Percentiles rank a stretch among this genome's conserved stretches.
Conservation (phyloP, 2,329 filamentous ascomycete species). For the Penicillium polonicum region DNA sequence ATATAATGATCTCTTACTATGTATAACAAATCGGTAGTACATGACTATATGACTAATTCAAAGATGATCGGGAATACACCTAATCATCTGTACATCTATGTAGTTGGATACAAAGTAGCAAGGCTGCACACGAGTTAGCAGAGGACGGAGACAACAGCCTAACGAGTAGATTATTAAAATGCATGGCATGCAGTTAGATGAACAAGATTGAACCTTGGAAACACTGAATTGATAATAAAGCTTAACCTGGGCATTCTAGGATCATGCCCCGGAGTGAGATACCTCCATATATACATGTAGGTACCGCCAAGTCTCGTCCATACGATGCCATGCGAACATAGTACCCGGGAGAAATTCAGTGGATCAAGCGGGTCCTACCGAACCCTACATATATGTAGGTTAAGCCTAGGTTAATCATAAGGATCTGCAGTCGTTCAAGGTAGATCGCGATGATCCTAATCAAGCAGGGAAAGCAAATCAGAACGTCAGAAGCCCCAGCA, state of each 20-base stretch:
- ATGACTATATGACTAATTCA: neutral
- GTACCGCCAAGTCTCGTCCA: neutral
- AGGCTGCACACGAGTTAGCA: neutral
- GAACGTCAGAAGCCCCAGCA: neutral
- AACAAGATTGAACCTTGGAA: neutral
- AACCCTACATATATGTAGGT: neutral
- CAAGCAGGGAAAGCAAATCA: neutral
- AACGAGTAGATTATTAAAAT: neutral
- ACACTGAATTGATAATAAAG: neutral
- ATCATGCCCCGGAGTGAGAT: neutral
- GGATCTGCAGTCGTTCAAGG: neutral
- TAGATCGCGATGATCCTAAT: neutral
- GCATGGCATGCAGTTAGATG: no score
- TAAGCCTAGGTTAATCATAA: neutral
- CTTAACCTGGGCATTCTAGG: neutral
- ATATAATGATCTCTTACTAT: neutral
- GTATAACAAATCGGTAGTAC: neutral
- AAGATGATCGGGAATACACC: neutral
- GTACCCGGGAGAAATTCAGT: neutral
- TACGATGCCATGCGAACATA: neutral
- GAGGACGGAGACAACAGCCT: neutral
- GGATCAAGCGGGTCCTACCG: neutral
- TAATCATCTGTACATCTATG: neutral
- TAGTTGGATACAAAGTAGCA: neutral
- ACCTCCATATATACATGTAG: no score